These are phyloP conservation scores for Xanthoconium purpureum DNA, from an alignment of 768 basidiomycete species.

Conservation along the genomic window DNA sequence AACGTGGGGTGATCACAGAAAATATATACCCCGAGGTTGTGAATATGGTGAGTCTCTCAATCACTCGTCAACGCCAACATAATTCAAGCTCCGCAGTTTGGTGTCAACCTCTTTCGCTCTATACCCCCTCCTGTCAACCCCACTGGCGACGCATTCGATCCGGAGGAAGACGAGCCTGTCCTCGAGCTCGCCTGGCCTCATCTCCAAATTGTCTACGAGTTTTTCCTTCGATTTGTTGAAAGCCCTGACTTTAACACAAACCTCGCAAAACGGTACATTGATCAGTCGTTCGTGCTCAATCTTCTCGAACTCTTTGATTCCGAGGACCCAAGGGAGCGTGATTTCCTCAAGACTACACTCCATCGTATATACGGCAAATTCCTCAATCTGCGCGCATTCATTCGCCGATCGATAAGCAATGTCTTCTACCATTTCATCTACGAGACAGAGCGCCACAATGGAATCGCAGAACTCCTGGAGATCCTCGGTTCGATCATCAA, in stretches of 20 bases:
- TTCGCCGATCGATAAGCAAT: conserved; percentile 98
- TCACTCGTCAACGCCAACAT: neutral
- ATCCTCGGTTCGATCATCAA: conserved; percentile 99
- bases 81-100: conserved; percentile 61
- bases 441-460: conserved; percentile 98
- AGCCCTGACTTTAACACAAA: conserved; percentile 98
- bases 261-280: conserved; percentile 95
- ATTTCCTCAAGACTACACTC: conserved; percentile 98
- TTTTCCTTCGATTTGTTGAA: conserved; percentile 98
- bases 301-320: conserved; percentile 98
- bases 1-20: conserved; percentile 94
- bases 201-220: conserved; percentile 98
- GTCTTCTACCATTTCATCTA: conserved; percentile 99
- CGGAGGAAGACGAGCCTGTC: conserved; percentile 98
- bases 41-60: conserved; percentile 73
- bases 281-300: conserved; percentile 92
- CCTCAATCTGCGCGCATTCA: conserved; percentile 96
- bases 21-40: conserved; percentile 98
- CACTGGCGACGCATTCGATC: conserved; percentile 96
- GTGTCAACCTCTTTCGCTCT: conserved; percentile 96
- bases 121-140: conserved; percentile 99
- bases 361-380: conserved; percentile 99
- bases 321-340: conserved; percentile 97
- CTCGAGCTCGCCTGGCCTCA: conserved; percentile 99
- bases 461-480: conserved; percentile 96